Evolutionary conservation across 2,329 filamentous ascomycete species (phyloP).

Genomic region (Cadophora sp.): DNA sequence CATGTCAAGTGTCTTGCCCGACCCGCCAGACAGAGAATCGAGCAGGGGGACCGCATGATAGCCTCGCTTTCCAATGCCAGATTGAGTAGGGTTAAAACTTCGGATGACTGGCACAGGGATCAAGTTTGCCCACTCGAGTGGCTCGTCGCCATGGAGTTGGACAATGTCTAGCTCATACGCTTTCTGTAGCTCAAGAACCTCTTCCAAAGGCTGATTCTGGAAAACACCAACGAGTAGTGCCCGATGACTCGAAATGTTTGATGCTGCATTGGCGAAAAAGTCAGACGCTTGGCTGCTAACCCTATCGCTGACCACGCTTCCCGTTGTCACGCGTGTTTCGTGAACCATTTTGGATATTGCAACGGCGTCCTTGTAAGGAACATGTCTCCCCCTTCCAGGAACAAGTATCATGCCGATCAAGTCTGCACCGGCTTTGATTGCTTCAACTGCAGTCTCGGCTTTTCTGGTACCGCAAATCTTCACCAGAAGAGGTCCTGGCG

Average conservation of each 20-base stretch:
- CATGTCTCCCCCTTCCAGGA: constrained; percentile 78
- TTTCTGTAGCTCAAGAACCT: constrained; percentile 80
- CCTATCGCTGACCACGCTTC: constrained; percentile 39
- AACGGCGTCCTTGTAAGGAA: constrained; percentile 78
- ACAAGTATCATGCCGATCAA: constrained; percentile 93
- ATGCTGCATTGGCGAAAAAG: constrained; percentile 70
- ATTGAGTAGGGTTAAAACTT: constrained; percentile 77
- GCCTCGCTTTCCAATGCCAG: constrained; percentile 70
- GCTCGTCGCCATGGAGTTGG: constrained; percentile 91
- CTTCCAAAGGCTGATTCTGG: constrained; percentile 84
- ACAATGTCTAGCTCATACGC: constrained; percentile 84
- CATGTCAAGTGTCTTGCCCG: constrained; percentile 79
- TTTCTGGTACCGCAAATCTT: constrained; percentile 96
- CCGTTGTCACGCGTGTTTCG: constrained; percentile 43
- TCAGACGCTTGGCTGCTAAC: constrained; percentile 56
- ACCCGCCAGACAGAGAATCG: constrained; percentile 84
- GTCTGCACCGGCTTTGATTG: constrained; percentile 87
- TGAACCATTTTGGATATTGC: constrained; percentile 84
- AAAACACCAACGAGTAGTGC: constrained; percentile 93
- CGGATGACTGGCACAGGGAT: constrained; percentile 92
- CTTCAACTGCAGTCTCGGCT: constrained; percentile 78
- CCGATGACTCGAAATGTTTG: constrained; percentile 59
- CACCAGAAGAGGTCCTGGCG: constrained; percentile 67
- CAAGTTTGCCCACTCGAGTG: constrained; percentile 86
- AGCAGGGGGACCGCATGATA: constrained; percentile 86